A percentile compares a stretch with the other conserved stretches of the same genome.
Conservation (phyloP, 139 green algal species). For the Asterochloris erici region DNA sequence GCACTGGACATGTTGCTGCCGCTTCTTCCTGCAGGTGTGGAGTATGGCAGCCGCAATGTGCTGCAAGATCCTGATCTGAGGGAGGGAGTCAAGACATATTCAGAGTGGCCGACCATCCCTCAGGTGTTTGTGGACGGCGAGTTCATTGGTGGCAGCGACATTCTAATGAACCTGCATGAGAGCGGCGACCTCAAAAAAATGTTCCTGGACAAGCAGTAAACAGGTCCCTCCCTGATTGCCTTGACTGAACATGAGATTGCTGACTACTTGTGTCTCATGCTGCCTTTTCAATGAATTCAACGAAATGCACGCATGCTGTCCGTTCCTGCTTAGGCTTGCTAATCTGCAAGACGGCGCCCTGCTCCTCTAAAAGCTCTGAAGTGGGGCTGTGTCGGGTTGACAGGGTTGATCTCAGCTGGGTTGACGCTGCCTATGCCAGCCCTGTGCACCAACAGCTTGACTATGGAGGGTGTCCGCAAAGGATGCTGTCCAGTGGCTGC, state of each 20-base stretch:
- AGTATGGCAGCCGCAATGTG: conserved; percentile 84
- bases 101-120: conserved; percentile 92
- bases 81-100: conserved; percentile 92
- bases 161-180: conserved; percentile 92
- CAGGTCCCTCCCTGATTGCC: not conserved
- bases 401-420: conserved; percentile 9
- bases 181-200: conserved; percentile 78
- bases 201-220: conserved; percentile 25
- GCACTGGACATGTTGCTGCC: too few relatives aligned
- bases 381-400: conserved; percentile 1
- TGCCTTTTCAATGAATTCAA: not conserved
- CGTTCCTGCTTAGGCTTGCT: not conserved
- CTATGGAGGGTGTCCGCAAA: conserved; percentile 35
- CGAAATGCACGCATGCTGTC: not conserved
- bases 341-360: conserved; percentile 32
- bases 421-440: not conserved
- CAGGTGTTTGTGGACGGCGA: conserved; percentile 95
- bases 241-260: not conserved
- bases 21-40: conserved; percentile 47
- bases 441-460: not conserved
- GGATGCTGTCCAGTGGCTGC: conserved; percentile 19
- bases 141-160: conserved; percentile 93
- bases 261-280: too few relatives aligned
- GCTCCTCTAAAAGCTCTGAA: conserved; percentile 44
- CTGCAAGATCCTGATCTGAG: conserved; percentile 79